Base-by-base conservation (phyloP, 75 land plant genomes). In the Sequoiadendron giganteum region DNA sequence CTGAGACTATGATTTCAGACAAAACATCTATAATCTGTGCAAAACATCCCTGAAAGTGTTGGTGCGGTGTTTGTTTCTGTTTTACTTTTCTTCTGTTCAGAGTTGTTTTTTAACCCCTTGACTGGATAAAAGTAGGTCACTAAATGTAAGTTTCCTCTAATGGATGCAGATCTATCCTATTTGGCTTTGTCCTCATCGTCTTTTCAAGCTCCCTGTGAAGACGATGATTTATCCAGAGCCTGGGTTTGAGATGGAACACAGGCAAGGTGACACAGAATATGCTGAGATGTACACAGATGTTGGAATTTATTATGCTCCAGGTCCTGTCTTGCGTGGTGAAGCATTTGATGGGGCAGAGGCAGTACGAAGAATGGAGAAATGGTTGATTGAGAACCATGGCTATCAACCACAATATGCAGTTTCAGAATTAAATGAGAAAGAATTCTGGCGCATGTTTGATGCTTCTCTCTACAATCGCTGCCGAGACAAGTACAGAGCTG, bases 361-460 rank as follows among this genome's bases (percentile, higher is more conserved):
- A 19, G 99, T 95, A n/a, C 93, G 92, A 28, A 77, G 54, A 19
- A 86, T 98, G 93, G 99, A 98, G 91, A 73, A 88, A 16, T 98
- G 99, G 99, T 84, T 98, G 91, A 98, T 97, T 70, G 95, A 97
- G 84, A 95, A 97, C 86, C 94, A 95, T 82, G 92, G 95, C 6
- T 98, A 91, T 92, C 99, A 98, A 90, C 96, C 99, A 16, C 99
- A 95, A 83, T 97, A 98, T 86, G 97, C 99, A 36, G 99, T 98
- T 82, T 92, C 99, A n/a, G 99, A 98, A 89, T 91, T 98, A 79
- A 92, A 42, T 87, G 99, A 98, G 92, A 96, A 93, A 87, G 92
- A 92, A 32, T 98, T 98, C 91, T 98, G 99, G 99, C 91, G 96
- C 47, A 98, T 98, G 99, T 98, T 98, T 85, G 99, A 98, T 91